A percentile compares a stretch with the other conserved stretches of the same genome.
phyloP scores from a whole-genome alignment of 2,329 filamentous ascomycete genomes.

The Sordariomycetes sp. region DNA sequence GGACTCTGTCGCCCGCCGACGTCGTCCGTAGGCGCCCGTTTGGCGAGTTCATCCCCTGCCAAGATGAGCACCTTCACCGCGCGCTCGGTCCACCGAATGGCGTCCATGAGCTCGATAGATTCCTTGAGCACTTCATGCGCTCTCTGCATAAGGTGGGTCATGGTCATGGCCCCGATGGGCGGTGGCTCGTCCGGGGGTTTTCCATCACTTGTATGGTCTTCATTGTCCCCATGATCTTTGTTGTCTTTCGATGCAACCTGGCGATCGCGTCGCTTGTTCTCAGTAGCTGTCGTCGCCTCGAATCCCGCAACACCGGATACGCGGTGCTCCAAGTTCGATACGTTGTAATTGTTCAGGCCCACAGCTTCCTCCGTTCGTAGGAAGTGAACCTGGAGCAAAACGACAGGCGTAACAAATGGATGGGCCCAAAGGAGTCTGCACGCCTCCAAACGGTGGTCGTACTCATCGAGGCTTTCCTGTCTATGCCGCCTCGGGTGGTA shows the following conservation, averaged over 20 bases:
- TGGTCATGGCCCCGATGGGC: conserved; percentile 24
- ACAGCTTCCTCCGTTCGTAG: conserved; percentile 32
- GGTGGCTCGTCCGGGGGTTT: not conserved
- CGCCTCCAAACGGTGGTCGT: conserved; percentile 31
- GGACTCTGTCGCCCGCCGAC: conserved; percentile 9
- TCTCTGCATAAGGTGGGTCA: conserved; percentile 34
- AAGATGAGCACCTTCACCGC: conserved; percentile 30
- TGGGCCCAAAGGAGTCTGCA: conserved; percentile 33
- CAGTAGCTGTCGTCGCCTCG: conserved; percentile 16
- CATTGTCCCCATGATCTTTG: conserved; percentile 7
- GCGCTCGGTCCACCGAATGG: conserved; percentile 35
- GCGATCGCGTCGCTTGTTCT: conserved; percentile 13
- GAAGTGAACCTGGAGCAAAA: conserved; percentile 34
- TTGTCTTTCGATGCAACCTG: conserved; percentile 6
- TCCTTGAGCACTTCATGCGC: conserved; percentile 32
- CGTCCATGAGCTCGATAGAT: conserved; percentile 32
- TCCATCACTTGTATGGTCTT: conserved; percentile 13
- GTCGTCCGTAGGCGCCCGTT: conserved; percentile 13
- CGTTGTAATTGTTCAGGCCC: conserved; percentile 29
- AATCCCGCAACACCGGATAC: conserved; percentile 31
- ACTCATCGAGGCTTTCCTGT: conserved; percentile 29
- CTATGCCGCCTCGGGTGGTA: conserved; percentile 28
- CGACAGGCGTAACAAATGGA: conserved; percentile 31
- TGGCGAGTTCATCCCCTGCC: conserved; percentile 29
- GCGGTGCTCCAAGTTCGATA: conserved; percentile 27